A percentile compares a stretch with the other conserved stretches of the same genome.
Evolutionary conservation across 2,329 filamentous ascomycete genomes (phyloP).

Genomic region (Colletotrichum echinochloae): DNA sequence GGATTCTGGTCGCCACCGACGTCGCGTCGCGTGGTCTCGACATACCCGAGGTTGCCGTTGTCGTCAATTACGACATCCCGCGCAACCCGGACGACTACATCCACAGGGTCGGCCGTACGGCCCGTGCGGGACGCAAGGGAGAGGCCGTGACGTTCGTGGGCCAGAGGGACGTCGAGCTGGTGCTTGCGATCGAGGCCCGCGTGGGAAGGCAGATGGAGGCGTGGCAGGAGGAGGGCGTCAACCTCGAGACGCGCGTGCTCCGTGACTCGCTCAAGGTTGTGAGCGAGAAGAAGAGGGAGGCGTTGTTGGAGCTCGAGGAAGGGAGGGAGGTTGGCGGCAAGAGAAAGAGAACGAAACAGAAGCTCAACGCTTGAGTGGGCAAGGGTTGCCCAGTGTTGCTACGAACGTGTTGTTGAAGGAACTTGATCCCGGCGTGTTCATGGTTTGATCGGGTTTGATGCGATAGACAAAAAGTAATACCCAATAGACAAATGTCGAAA

Average conservation of each 20-base stretch:
- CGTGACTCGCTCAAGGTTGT: constrained; percentile 89
- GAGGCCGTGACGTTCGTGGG: constrained; percentile 90
- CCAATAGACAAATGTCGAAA: constrained; percentile 12
- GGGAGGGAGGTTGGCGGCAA: constrained; percentile 93
- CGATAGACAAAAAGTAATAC: constrained; percentile 35
- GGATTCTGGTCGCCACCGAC: constrained; percentile 93
- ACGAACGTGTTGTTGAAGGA: not conserved
- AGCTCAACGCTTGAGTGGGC: constrained; percentile 51
- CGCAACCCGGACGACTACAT: constrained; percentile 98
- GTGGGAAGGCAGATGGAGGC: constrained; percentile 84
- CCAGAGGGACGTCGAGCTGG: constrained; percentile 89
- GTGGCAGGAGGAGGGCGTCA: constrained; percentile 92
- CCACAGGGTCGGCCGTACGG: constrained; percentile 94
- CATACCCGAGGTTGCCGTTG: constrained; percentile 90
- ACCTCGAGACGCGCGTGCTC: constrained; percentile 89
- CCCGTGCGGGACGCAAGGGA: constrained; percentile 87
- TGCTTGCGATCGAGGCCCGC: constrained; percentile 89
- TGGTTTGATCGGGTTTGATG: constrained; percentile 5
- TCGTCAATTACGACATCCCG: constrained; percentile 96
- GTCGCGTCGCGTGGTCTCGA: constrained; percentile 95
- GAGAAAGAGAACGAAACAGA: constrained; percentile 71
- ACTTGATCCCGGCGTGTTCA: not conserved
- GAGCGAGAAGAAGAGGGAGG: constrained; percentile 95
- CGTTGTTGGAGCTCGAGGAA: constrained; percentile 90
- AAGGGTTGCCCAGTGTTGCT: not conserved